Evolutionary conservation across 805 yeast species (phyloP), one percentile per base, ranked within the genome.

Genomic region (Wickerhamomyces xylosicus): DNA sequence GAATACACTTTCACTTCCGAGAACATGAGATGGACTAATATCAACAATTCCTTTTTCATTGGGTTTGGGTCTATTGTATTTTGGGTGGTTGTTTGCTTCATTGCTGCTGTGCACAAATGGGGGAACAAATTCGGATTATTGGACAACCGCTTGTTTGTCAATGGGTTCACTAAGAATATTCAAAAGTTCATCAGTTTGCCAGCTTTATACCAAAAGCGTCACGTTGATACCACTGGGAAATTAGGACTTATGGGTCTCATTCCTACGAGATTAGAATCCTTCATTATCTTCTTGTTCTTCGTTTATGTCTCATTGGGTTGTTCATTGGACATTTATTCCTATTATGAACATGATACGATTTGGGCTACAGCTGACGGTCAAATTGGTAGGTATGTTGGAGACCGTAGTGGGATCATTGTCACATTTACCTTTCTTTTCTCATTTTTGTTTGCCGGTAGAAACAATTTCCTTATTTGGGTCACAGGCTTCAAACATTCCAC

Each of bases 381-480:
- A 37, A 40, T 37, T 34, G 31, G 51, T 9, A 47, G 58, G 42
- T 53, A 52, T 36, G 45, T 46, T 9, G 55, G 53, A 47, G 58
- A 53, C 35, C 45, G 58, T 43, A n/a, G n/a, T n/a, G n/a, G n/a
- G n/a, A n/a, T 10, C 58, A 14, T 59, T 64, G 47, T 61, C 62
- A 1, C 63, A 63, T 33, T 47, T 78, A 43, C 90, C 92, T 0
- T 47, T 70, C 4, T 50, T 77, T 47, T 70, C 4, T 50, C 77
- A 25, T 64, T 77, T 17, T 52, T 82, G 28, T 78, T 84, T 53
- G 80, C 85, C 7, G 83, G 86, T 9, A 64, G 94, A 50, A 85
- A 82, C 57, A 85, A 80, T 55, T 64, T 85, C 20, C 57, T 84
- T 46, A 72, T 72, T 43, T 60, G 60, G 49, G 35, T 79, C 5